phyloP scores from a whole-genome alignment of 768 basidiomycete species.

The Tubosaeta sp. region DNA sequence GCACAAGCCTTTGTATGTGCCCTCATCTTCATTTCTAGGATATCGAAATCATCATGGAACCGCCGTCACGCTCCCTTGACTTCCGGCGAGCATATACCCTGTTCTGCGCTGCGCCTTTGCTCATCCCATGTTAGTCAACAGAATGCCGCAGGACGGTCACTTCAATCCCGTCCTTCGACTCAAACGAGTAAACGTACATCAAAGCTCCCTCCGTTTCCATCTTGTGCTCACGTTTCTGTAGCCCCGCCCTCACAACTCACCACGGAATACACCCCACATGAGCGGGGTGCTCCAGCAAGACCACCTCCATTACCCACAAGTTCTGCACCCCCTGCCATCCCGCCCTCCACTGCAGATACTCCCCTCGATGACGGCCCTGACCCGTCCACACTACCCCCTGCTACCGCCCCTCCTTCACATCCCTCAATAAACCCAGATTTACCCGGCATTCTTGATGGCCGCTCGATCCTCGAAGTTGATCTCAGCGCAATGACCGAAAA shows the following conservation, averaged over 20 bases:
- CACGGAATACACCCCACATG: conserved; percentile 78
- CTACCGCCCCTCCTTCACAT: conserved; percentile 72
- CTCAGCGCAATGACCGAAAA: conserved; percentile 71
- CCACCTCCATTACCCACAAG: conserved; percentile 15
- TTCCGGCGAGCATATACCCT: conserved; percentile 49
- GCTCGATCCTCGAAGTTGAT: conserved; percentile 83
- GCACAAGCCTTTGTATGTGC: background rate
- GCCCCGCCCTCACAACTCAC: conserved; percentile 57
- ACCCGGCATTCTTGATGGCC: conserved; percentile 66
- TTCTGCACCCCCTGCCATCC: conserved; percentile 18
- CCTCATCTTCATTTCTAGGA: conserved; percentile 44
- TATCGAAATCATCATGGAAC: conserved; percentile 90
- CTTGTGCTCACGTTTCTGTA: conserved; percentile 12
- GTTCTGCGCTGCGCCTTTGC: background rate
- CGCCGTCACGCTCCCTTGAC: conserved; percentile 65
- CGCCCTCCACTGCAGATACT: conserved; percentile 16
- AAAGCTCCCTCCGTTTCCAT: conserved; percentile 1
- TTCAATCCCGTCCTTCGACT: conserved; percentile 29
- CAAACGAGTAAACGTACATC: conserved; percentile 30
- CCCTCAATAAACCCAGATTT: conserved; percentile 69
- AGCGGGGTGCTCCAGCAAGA: conserved; percentile 48
- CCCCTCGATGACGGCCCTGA: conserved; percentile 52
- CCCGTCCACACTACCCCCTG: conserved; percentile 59
- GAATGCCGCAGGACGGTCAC: conserved; percentile 29
- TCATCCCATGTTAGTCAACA: conserved; percentile 30